Evolutionary conservation across 2,329 filamentous ascomycete species (phyloP), one percentile per base, ranked within the genome.

Genomic region (Aspergillus vadensis): DNA sequence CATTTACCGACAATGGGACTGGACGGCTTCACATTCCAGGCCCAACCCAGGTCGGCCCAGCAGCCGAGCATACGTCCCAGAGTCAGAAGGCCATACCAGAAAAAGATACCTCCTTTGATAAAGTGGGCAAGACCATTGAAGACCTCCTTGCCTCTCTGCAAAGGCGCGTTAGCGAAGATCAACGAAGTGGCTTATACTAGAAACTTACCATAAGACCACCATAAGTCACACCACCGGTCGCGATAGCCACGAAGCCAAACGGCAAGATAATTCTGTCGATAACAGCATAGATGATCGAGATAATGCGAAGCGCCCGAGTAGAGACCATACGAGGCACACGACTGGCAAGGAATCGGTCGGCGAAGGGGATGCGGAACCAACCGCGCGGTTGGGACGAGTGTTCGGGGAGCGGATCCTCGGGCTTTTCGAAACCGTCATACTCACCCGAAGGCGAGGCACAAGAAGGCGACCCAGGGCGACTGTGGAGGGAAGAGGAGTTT

Each of bases 51-150:
- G 62, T 97, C 91, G 60, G 90, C 88, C 74, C 96, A 98, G 74
- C 90, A 91, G 25, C 94, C 94, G 71, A 92, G 87, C 90, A 92
- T 97, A 58, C 94, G 88, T 30, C 92, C 92, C 4, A 98, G 82
- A 0, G 91, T 96, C 62, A 97, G 79, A 19, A 97, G 78, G 8
- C 94, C 94, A 64, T 96, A 91, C 88, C 91, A 95, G 79, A 97
- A 92, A 81, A 98, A 98, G 57, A 98, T 90, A 3, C 91, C 91
- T 49, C 94, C 94, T 75, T 98, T 98, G 75, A 97, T 88, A 80
- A 91, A 97, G 73, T 98, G 94, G 7, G 94, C 94, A 44, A 97
- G 82, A 2, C 94, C 92, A 67, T 88, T 93, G 80, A 94, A 96
- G 59, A 97, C 80, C 2, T 82, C 81, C 21, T 76, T 75, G 5